Evolutionary conservation across 2,329 filamentous ascomycete species (phyloP).

Genomic region (Immersiporthe knoxdaviesiana): DNA sequence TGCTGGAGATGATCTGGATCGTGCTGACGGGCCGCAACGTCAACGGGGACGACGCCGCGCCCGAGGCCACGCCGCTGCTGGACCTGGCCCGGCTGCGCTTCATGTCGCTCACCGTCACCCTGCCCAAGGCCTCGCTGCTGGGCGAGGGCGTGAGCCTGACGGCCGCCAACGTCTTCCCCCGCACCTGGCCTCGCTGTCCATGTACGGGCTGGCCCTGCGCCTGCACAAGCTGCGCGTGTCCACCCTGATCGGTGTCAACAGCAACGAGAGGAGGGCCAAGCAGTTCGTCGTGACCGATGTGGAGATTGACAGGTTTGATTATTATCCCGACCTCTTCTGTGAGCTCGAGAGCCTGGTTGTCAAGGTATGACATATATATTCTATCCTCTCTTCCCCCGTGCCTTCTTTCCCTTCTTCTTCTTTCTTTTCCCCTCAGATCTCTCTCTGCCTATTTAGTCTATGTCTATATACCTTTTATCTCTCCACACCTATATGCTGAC

Average conservation of each 20-base stretch:
- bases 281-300: constrained; percentile 69
- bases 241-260: constrained; percentile 72
- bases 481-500: constrained; percentile 24
- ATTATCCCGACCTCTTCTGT: constrained; percentile 53
- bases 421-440: constrained; percentile 1
- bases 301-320: constrained; percentile 59
- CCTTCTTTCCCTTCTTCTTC: not conserved
- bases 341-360: constrained; percentile 63
- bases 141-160: constrained; percentile 63
- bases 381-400: constrained; percentile 6
- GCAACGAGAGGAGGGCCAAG: constrained; percentile 67
- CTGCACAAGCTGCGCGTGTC: constrained; percentile 65
- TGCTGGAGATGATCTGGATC: constrained; percentile 44
- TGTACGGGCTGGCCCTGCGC: constrained; percentile 45
- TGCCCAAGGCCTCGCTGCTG: constrained; percentile 71
- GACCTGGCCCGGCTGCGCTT: constrained; percentile 44
- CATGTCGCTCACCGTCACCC: constrained; percentile 55
- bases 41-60: constrained; percentile 38
- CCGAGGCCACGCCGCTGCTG: constrained; percentile 41
- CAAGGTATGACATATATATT: constrained; percentile 49
- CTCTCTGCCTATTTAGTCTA: constrained; percentile 7
- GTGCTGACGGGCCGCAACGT: constrained; percentile 42
- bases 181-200: constrained; percentile 30
- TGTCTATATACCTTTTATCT: constrained; percentile 7
- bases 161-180: constrained; percentile 46